A percentile compares a stretch with the other conserved stretches of the same genome.
These are phyloP conservation scores for Alternaria solani DNA, from an alignment of 2,329 filamentous ascomycete species.

Conservation along the genomic window DNA sequence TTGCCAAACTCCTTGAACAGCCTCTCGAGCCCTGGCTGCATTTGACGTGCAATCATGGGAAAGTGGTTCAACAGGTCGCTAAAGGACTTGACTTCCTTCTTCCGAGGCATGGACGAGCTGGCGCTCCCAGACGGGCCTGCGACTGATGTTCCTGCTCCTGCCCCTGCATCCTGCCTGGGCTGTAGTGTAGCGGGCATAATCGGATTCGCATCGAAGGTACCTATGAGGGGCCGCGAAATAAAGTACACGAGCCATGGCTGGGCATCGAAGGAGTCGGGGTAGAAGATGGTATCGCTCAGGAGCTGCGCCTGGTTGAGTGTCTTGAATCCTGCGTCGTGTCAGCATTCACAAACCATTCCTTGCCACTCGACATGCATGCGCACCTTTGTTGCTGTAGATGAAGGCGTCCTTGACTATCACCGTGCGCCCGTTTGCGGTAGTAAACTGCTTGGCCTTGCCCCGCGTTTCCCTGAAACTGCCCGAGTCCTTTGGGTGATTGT, in stretches of 20 bases:
- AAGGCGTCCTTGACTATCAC: slow-evolving; percentile 93
- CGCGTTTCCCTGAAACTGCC: slow-evolving; percentile 77
- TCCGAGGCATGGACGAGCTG: slow-evolving; percentile 64
- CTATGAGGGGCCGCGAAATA: slow-evolving; percentile 87
- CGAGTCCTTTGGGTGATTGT: slow-evolving; percentile 60
- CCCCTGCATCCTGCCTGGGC: slow-evolving; percentile 27
- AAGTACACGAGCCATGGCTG: slow-evolving; percentile 97
- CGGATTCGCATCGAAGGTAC: slow-evolving; percentile 78
- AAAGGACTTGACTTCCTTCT: slow-evolving; percentile 92
- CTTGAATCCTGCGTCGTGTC: slow-evolving; percentile 76
- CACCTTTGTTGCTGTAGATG: slow-evolving; percentile 96
- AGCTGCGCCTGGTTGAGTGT: slow-evolving; percentile 87
- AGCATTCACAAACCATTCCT: slow-evolving; percentile 8
- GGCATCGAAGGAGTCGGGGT: slow-evolving; percentile 85
- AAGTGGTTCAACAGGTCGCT: slow-evolving; percentile 89
- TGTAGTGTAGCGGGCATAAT: slow-evolving; percentile 67
- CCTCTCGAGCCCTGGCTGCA: slow-evolving; percentile 90
- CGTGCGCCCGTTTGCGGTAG: slow-evolving; percentile 89
- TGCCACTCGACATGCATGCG: not conserved
- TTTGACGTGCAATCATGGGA: slow-evolving; percentile 93
- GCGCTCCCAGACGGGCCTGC: slow-evolving; percentile 31
- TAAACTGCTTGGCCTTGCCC: slow-evolving; percentile 92
- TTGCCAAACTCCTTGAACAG: slow-evolving; percentile 88
- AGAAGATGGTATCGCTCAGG: slow-evolving; percentile 84
- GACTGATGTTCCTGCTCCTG: slow-evolving; percentile 7